Conservation (phyloP, 495 filamentous ascomycete genomes). For the Penicillium waksmanii region DNA sequence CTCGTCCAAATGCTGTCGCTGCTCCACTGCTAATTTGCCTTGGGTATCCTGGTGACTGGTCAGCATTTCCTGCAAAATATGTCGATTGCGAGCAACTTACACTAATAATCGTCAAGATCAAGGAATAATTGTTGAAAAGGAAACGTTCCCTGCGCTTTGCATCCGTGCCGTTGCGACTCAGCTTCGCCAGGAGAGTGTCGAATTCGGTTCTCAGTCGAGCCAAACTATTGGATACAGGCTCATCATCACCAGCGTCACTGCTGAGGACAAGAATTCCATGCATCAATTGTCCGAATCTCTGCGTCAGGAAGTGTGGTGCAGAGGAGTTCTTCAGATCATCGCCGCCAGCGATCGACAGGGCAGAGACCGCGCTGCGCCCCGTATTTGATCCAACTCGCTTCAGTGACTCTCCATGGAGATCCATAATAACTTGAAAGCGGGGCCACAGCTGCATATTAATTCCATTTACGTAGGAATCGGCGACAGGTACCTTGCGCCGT, state of each 20-base stretch:
- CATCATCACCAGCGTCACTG: constrained; percentile 86
- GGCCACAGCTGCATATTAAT: constrained; percentile 97
- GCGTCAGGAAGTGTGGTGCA: constrained; percentile 88
- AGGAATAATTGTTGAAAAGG: constrained; percentile 89
- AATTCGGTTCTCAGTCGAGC: constrained; percentile 74
- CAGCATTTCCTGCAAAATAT: constrained; percentile 18
- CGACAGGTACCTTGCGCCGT: constrained; percentile 82
- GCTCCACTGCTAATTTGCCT: constrained; percentile 77
- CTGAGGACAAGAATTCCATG: constrained; percentile 82
- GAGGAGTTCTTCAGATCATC: constrained; percentile 69
- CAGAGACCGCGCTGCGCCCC: constrained; percentile 53
- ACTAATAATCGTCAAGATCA: constrained; percentile 88
- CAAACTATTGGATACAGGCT: constrained; percentile 83
- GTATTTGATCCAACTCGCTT: constrained; percentile 59
- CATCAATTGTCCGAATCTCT: constrained; percentile 88
- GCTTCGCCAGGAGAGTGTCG: constrained; percentile 73
- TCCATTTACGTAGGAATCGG: constrained; percentile 90
- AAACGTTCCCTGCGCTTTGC: constrained; percentile 82
- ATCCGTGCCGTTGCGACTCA: constrained; percentile 70
- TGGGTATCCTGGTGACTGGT: constrained; percentile 60
- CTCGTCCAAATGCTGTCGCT: constrained; percentile 59
- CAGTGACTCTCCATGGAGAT: constrained; percentile 86
- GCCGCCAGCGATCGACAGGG: constrained; percentile 60
- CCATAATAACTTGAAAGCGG: constrained; percentile 90
- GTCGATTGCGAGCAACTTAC: constrained; percentile 35